Evolutionary conservation across 169 alveolate genomes (phyloP).

Genomic region (Amoebophrya sp.): DNA sequence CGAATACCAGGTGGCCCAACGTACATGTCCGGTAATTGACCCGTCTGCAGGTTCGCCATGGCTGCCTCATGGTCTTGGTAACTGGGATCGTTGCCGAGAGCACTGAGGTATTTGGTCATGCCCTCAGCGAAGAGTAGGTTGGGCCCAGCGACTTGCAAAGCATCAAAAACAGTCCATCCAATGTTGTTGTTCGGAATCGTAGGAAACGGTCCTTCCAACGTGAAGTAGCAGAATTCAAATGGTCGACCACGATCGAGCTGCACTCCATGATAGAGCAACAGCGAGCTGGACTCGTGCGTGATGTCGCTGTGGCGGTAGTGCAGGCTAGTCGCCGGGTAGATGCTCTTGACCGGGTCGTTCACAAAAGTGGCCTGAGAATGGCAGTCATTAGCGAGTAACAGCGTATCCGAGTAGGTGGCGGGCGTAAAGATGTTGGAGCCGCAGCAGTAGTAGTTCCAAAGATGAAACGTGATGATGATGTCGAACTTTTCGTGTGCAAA

Average conservation of each 20-base stretch:
- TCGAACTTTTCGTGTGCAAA: constrained; percentile 19
- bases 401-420: neutral
- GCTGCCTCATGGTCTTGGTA: neutral
- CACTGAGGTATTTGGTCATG: neutral
- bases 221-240: constrained; percentile 15
- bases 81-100: neutral
- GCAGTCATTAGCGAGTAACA: neutral
- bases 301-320: neutral
- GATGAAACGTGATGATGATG: neutral
- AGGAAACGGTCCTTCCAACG: neutral
- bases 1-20: neutral
- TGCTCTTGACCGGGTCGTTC: neutral
- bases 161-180: neutral
- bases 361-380: neutral
- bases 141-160: neutral
- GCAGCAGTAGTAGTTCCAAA: constrained; percentile 13
- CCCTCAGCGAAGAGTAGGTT: neutral
- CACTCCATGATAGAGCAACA: neutral
- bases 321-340: neutral
- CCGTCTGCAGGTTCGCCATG: neutral
- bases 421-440: constrained; percentile 1
- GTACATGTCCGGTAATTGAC: neutral
- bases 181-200: neutral
- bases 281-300: neutral
- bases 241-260: neutral